Evolutionary conservation across 2,329 filamentous ascomycete genomes (phyloP).

Genomic region (Fusarium udum): DNA sequence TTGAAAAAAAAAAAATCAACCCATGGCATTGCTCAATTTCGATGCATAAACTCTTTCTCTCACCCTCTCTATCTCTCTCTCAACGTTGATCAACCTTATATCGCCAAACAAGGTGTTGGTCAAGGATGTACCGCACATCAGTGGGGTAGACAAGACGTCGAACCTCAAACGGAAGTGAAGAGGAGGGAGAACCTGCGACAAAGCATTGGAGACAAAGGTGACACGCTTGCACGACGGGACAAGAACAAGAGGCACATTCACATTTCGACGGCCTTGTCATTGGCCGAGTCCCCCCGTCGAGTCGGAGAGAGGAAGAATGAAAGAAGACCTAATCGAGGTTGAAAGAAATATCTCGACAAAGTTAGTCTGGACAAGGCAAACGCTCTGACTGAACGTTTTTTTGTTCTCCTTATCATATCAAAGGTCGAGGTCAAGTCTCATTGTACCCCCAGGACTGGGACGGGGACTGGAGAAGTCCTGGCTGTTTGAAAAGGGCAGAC

Average conservation of each 20-base stretch:
- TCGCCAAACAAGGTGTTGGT: conserved; percentile 17
- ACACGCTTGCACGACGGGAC: conserved; percentile 30
- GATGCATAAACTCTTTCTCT: background rate
- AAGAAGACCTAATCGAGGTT: background rate
- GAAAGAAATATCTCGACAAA: background rate
- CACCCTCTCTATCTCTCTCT: background rate
- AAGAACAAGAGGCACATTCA: conserved; percentile 14
- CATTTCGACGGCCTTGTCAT: conserved; percentile 1
- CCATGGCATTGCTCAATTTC: conserved; percentile 5
- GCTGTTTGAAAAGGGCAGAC: conserved; percentile 33
- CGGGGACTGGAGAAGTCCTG: background rate
- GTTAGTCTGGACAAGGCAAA: background rate
- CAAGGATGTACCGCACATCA: conserved; percentile 28
- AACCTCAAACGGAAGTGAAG: conserved; percentile 14
- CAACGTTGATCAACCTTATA: conserved; percentile 16
- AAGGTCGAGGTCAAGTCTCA: conserved; percentile 1
- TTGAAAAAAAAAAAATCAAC: background rate
- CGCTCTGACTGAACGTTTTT: background rate
- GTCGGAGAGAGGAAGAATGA: conserved; percentile 6
- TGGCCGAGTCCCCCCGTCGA: conserved; percentile 20
- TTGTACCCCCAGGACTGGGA: background rate
- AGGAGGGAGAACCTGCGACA: conserved; percentile 12
- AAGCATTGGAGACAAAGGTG: conserved; percentile 29
- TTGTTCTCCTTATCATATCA: conserved; percentile 3
- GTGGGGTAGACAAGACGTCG: conserved; percentile 16